Evolutionary conservation across 768 basidiomycete genomes (phyloP), one percentile per base, ranked within the genome.

Genomic region (Suillus brevipes): DNA sequence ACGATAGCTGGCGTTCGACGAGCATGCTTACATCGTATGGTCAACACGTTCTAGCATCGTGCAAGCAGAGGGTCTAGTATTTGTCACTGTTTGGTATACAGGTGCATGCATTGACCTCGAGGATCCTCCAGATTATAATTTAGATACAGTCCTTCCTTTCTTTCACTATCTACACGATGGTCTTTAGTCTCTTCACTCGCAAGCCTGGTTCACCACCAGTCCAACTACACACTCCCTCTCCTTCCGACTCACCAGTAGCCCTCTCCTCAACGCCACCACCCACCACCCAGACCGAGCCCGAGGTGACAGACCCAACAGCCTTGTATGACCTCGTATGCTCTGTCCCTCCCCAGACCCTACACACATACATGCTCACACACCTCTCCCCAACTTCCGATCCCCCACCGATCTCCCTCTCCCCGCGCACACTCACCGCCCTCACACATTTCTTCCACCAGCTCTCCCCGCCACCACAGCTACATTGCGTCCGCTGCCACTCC

Each of bases 401-500:
- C 7, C 68, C 69, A 36, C 68, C 71, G 18, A 25, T 61, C 6
- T 70, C 70, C 1, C 75, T 77, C 0, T 78, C 80, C 4, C 78
- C 77, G 2, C 68, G 74, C 25, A 80, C 80, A 0, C 78, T 90
- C 6, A 69, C 80, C 16, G 75, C 81, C 20, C 78, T 92, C 7
- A 78, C 83, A 3, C 53, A 78, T 0, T 92, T 92, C 75, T 91
- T 91, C 73, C 74, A 83, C 6, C 71, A 81, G 3, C 86, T 93
- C 55, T 77, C 80, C 0, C 89, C 89, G 0, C 91, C 91, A 1
- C 89, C 89, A 3, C 77, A 79, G 47, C 79, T 91, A 12, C 91
- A 94, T 68, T 94, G 92, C 66, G 82, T 87, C 25, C 85, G 91
- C 4, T 93, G 92, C 73, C 91, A 94, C 74, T 83, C 85, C 60